Evolutionary conservation across 805 yeast species (phyloP), one percentile per base, ranked within the genome.

Genomic region (Schwanniomyces occidentalis): DNA sequence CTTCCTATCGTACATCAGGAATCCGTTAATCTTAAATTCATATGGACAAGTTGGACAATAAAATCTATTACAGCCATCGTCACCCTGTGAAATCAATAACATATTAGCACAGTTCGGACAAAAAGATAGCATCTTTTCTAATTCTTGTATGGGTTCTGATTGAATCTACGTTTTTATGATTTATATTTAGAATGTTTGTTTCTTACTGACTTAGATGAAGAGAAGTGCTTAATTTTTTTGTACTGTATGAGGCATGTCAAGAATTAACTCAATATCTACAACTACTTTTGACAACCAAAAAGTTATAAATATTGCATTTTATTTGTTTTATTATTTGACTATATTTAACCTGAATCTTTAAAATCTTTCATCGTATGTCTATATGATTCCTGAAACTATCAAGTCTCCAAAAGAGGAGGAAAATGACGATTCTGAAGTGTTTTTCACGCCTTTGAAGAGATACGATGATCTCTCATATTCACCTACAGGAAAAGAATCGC

Each of bases 31-130:
- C 24, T 90, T 89, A 58, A 91, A 93, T 54, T 88, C 91, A 50
- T 93, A 93, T 0, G 99, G 97, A 57, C 99, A 93, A 1, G 98
- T 87, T 7, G 88, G 81, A 62, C 99, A 93, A 45, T 86, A 82
- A 49, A 91, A 79, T 32, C 86, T 71, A 52, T 84, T 82, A 37
- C 73, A 66, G 40, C 70, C 78, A 29, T 72, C 71, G 10, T 76
- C 77, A 9, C 52, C 61, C n/a, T 75, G 71, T 1, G 87, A 71
- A 24, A 86, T 71, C 60, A 85, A 71, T 15, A 93, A 73, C 95
- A 93, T 85, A 50, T 91, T 91, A 13, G 95, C 80, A 60, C 99
- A 91, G 54, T 83, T 77, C 4, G 98, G 99, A 54, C 99, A 91
- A 58, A 91, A 91, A 1, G 97, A 86, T 35, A 91, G 71, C 99